Percentiles rank a stretch among this genome's conserved stretches.
phyloP scores from a whole-genome alignment of 441 rosid species.

The Gossypium aridum region DNA sequence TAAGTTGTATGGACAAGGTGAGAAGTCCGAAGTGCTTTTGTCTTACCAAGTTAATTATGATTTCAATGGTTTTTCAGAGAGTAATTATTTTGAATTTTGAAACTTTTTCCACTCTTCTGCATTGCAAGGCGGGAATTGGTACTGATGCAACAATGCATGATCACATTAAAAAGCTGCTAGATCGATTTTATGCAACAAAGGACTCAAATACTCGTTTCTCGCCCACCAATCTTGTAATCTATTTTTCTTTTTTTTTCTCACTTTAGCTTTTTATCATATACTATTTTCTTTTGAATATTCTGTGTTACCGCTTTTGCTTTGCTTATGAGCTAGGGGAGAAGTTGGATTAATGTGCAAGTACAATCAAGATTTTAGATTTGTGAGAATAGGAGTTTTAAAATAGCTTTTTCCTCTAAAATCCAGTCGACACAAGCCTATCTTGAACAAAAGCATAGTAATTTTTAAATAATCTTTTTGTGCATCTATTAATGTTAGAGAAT shows the following conservation, averaged over 20 bases:
- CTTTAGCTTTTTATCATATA: background rate
- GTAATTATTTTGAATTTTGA: background rate
- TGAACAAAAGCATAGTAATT: background rate
- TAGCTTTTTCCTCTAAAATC: background rate
- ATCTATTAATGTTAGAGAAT: background rate
- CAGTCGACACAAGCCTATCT: background rate
- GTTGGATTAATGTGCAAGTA: background rate
- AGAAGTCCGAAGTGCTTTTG: slow-evolving; percentile 14
- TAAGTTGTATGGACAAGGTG: slow-evolving; percentile 98
- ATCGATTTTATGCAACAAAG: slow-evolving; percentile 91
- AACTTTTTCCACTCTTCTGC: slow-evolving; percentile 14
- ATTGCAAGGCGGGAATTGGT: slow-evolving; percentile 82
- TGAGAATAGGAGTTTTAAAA: background rate
- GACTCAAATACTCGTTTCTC: slow-evolving; percentile 78
- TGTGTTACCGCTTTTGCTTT: background rate
- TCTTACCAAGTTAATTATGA: slow-evolving; percentile 12
- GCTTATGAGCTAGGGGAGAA: background rate
- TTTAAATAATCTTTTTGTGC: background rate
- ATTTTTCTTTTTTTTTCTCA: slow-evolving; percentile 5
- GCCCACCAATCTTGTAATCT: slow-evolving; percentile 81
- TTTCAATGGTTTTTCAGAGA: background rate
- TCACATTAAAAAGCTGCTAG: slow-evolving; percentile 95
- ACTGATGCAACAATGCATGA: slow-evolving; percentile 99
- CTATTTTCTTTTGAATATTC: slow-evolving; percentile 4
- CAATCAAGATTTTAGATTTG: background rate